Evolutionary conservation across 805 yeast genomes (phyloP), one percentile per base, ranked within the genome.

Genomic region (Hemisphaericaspora nanyangensis): DNA sequence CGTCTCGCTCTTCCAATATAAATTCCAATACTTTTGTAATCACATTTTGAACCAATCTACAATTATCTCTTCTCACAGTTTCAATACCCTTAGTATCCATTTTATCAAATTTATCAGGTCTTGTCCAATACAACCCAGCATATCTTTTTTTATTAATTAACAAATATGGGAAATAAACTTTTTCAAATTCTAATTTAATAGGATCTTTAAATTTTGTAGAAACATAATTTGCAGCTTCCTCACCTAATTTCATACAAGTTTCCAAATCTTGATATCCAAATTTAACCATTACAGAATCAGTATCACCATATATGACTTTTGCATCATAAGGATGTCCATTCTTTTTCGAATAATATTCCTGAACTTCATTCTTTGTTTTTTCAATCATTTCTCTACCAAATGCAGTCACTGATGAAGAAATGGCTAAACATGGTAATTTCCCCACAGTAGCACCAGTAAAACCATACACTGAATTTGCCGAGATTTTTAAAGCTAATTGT

Each of bases 401-500:
- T 0, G 98, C 82, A 1, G 99, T 93, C 27, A 83, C 93, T 1
- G 96, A 88, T 0, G 98, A 88, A 0, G 99, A 95, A 42, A 93
- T 93, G 0, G 95, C 95, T 40, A 93, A 69, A 68, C 99, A 95
- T 1, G 99, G 99, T 39, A 93, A 72, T 55, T 93, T 91, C 38
- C 99, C 99, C 33, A 91, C 82, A 0, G 98, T 93, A 2, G 99
- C 99, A 62, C 99, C 99, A 0, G 99, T 93, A 63, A 93, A 95
- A 34, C 99, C 99, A 60, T 93, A 93, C 5, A 93, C 99, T 1
- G 99, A 95, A 60, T 93, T 93, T 1, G 99, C 99, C 10, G 97
- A 89, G 36, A 93, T 87, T 55, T 93, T 93, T 57, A 93, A 70
- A 0, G 99, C 99, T 52, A 93, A 70, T 63, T 93, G 99, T 60